Evolutionary conservation across 202 grass and related monocot species (phyloP), one percentile per base, ranked within the genome.

Genomic region (Saccharum hybrid): DNA sequence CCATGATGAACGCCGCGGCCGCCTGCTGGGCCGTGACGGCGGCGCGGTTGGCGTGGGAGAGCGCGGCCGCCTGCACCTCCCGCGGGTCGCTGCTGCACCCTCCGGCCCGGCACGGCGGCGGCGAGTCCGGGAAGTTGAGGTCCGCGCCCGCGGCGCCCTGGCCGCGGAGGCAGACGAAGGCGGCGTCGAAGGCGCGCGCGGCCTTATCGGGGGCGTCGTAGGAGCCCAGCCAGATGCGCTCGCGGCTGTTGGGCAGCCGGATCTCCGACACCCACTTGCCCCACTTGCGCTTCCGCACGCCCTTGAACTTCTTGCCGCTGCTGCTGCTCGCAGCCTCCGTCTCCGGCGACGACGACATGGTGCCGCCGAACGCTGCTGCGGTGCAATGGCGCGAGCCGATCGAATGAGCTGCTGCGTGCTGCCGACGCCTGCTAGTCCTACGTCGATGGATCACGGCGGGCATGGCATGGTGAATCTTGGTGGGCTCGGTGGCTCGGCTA

Each of bases 181-280:
- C 94, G 6, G 94, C 94, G 77, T 96, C 94, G 77, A 96, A 96
- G 2, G 94, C 94, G 16, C 94, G 88, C 10, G 94, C 94, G n/a
- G 94, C 94, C 84, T 96, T 93, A 60, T 93, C 94, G 4, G 94
- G 91, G 11, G 88, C 56, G 84, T 96, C 94, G 40, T 96, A 91
- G 37, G 94, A 96, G 28, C 94, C 94, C 2, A 96, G 86, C 94
- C 94, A 96, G 21, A 96, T 91, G 56, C 90, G 85, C 48, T 96
- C 90, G 22, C 94, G 90, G 84, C 94, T 93, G 84, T 96, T 96
- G 63, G 94, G 94, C 18, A 96, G 86, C 64, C 95, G 76, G 75
- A 98, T 98, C 87, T 98, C 95, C 76, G 95, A 88, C 74, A 98
- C 95, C 95, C 95, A 98, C 89, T 93, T 93, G 41, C 95, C 95